These are phyloP conservation scores for Striga hermonthica DNA, from an alignment of 305 asterid species.

Conservation along the genomic window DNA sequence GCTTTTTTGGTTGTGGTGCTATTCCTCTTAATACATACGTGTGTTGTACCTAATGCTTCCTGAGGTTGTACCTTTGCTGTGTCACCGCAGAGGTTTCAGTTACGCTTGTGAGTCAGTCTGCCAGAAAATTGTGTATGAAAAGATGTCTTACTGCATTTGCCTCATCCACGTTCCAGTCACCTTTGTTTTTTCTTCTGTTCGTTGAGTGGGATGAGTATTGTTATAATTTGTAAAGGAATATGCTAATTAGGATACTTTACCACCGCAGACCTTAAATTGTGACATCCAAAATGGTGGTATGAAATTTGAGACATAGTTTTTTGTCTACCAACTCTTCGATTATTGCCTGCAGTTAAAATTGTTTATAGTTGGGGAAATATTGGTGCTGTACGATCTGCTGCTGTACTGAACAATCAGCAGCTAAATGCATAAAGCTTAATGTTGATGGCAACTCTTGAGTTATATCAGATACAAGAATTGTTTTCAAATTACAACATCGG, in stretches of 20 bases:
- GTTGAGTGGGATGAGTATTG: conserved; percentile 20
- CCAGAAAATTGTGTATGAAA: conserved; percentile 2
- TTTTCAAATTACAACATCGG: background rate
- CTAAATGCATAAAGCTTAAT: background rate
- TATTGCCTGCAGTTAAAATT: background rate
- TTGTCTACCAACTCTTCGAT: background rate
- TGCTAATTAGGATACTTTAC: conserved; percentile 16
- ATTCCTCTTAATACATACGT: background rate
- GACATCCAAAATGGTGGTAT: conserved; percentile 10
- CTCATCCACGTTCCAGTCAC: background rate
- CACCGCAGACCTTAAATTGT: conserved; percentile 7
- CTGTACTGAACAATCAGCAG: background rate
- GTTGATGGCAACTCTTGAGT: background rate
- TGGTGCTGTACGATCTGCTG: background rate
- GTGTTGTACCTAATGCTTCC: background rate
- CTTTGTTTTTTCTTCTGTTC: conserved; percentile 6
- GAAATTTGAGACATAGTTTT: background rate
- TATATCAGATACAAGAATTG: background rate
- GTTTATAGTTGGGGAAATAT: background rate
- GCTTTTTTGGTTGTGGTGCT: conserved; percentile 10
- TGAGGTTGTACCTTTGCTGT: background rate
- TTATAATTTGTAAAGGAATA: conserved; percentile 7
- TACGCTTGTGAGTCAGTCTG: conserved; percentile 10
- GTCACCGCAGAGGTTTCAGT: conserved; percentile 2
- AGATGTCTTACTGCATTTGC: background rate